Evolutionary conservation across 345 rosid genomes (phyloP).

Genomic region (Euphorbia pulcherrima): DNA sequence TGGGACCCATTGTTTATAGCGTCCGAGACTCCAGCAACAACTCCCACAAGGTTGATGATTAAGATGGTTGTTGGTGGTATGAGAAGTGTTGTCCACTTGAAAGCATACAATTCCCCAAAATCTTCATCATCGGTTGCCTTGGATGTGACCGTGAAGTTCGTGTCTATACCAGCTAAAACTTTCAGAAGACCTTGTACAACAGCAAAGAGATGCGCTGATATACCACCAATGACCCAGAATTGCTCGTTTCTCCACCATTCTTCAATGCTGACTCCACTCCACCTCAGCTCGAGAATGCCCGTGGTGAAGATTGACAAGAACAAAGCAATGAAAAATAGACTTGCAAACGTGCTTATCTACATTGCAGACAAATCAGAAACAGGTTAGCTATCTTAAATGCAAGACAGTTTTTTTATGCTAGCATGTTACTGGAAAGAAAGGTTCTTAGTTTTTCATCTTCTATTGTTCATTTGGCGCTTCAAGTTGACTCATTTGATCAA

Average conservation of each 20-base stretch:
- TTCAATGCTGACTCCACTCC: conserved; percentile 98
- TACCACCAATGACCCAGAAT: conserved; percentile 95
- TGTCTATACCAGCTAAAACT: conserved; percentile 85
- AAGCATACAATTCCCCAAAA: conserved; percentile 77
- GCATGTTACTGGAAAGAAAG: background rate
- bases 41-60: conserved; percentile 85
- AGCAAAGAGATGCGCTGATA: conserved; percentile 91
- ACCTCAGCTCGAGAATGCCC: conserved; percentile 81
- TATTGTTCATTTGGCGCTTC: no score
- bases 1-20: conserved; percentile 90
- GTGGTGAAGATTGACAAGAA: conserved; percentile 77
- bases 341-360: conserved; percentile 92
- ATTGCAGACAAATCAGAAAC: conserved; percentile 9
- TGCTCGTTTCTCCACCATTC: conserved; percentile 99
- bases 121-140: conserved; percentile 84
- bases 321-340: conserved; percentile 81
- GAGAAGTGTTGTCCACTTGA: conserved; percentile 91
- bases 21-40: conserved; percentile 91
- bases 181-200: conserved; percentile 84
- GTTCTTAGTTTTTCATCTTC: background rate
- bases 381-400: conserved; percentile 4
- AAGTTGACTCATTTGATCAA: no score
- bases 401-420: background rate
- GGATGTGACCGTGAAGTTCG: conserved; percentile 93
- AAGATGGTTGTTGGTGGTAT: conserved; percentile 95